Percentiles rank a stretch among this genome's conserved stretches.
Conservation (phyloP, 192 early-diverging fungal species). For the Mortierella claussenii region DNA sequence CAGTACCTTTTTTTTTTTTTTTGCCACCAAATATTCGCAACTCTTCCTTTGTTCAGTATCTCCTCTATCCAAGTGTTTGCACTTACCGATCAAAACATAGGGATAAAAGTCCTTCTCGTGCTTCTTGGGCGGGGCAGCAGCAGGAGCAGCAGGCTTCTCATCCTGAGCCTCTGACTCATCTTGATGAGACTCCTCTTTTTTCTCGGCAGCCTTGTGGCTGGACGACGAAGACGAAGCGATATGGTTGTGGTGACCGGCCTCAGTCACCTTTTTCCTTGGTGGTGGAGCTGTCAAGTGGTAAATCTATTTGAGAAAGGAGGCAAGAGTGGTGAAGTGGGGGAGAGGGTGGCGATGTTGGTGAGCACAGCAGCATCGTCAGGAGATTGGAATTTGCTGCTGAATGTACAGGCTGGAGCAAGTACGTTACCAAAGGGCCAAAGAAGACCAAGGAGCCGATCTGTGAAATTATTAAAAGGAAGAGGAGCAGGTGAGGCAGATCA, state of each 20-base stretch:
- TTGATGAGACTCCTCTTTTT: conserved; percentile 1
- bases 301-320: too few species aligned
- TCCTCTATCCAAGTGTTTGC: background rate
- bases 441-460: conserved; percentile 62
- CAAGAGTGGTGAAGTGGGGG: too few species aligned
- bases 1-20: background rate
- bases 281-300: conserved; percentile 58
- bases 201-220: background rate
- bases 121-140: conserved; percentile 11
- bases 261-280: conserved; percentile 41
- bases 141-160: background rate
- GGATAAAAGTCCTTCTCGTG: conserved; percentile 53
- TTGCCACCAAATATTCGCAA: background rate
- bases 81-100: conserved; percentile 56
- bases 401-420: too few species aligned
- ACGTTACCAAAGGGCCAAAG: conserved; percentile 62
- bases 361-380: too few species aligned
- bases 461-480: background rate
- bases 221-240: background rate
- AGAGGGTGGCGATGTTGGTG: too few species aligned
- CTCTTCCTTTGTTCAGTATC: background rate
- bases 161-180: background rate
- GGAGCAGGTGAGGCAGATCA: background rate
- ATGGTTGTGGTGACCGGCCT: conserved; percentile 17
- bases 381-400: background rate